Percentiles rank a stretch among this genome's conserved stretches.
phyloP scores from a whole-genome alignment of 148 eudicot species.

The Rhododendron henanense region DNA sequence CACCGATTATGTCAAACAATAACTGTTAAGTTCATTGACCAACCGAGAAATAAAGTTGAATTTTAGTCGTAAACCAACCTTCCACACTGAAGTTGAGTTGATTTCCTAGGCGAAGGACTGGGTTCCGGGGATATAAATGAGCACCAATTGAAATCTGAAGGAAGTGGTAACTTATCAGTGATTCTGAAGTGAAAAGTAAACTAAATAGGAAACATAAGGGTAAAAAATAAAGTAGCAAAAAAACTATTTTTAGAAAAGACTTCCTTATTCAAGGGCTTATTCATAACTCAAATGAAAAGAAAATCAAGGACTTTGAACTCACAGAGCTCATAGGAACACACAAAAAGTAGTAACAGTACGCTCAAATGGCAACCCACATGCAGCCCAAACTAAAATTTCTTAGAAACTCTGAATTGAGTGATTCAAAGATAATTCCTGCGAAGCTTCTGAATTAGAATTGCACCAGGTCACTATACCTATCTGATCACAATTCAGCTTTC shows the following conservation, averaged over 20 bases:
- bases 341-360: neutral
- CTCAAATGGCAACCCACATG: neutral
- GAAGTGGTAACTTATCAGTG: conserved; percentile 1
- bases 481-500: neutral
- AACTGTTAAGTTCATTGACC: neutral
- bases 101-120: conserved; percentile 52
- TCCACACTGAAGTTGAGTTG: conserved; percentile 52
- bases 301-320: neutral
- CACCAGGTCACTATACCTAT: neutral
- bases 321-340: neutral
- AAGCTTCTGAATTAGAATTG: neutral
- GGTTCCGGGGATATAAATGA: conserved; percentile 67
- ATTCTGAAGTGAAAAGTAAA: conserved; percentile 4
- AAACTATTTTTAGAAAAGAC: neutral
- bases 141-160: conserved; percentile 68
- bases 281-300: neutral
- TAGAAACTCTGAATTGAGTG: neutral
- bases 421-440: neutral
- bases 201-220: neutral
- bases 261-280: neutral
- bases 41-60: neutral
- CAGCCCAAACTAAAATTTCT: neutral
- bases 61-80: conserved; percentile 35
- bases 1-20: neutral
- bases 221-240: neutral